Evolutionary conservation across 345 rosid genomes (phyloP), one percentile per base, ranked within the genome.

Genomic region (Hibiscus syriacus): DNA sequence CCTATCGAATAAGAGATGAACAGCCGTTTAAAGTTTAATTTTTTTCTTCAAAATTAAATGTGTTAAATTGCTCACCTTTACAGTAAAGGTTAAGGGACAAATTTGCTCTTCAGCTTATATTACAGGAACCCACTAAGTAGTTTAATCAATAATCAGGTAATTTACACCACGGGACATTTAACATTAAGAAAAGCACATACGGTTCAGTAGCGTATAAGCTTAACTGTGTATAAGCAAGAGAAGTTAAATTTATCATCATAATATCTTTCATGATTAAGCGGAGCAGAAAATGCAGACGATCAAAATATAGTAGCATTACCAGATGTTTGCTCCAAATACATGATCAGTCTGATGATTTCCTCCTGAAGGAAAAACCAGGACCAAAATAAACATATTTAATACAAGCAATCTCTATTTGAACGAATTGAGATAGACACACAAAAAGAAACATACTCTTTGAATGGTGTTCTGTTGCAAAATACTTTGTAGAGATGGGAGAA

Each of bases 341-440:
- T 93, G 68, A 93, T 85, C 81, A 90, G 77, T 82, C 86, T 87
- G 70, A 90, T 62, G 74, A 93, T 84, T 83, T 94, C 99, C 41
- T 94, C 99, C 97, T 94, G 97, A 71, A 74, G 81, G 71, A 54
- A 80, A 64, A 45, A 45, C 69, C 25, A 34, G 68, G 55, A 22
- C 39, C 22, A 36, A 54, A 68, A 72, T 45, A 26, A 69, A 50
- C 12, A 14, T 29, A 20, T 20, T 49, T 32, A 27, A 45, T 49
- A 29, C 26, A 27, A 7, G 58, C 41, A 55, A 6, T 17, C 30
- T 20, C 38, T 10, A 23, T 50, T 11, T 50, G 23, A 49, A 19
- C 19, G 5, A 49, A 49, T 49, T 16, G 6, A 16, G 14, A 60
- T 17, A 63, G 23, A 11, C 25, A 48, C 6, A 70, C 2, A 25